A percentile compares a stretch with the other conserved stretches of the same genome.
phyloP scores from a whole-genome alignment of 1,284 basidiomycete species.

The Sanghuangporus baumii region DNA sequence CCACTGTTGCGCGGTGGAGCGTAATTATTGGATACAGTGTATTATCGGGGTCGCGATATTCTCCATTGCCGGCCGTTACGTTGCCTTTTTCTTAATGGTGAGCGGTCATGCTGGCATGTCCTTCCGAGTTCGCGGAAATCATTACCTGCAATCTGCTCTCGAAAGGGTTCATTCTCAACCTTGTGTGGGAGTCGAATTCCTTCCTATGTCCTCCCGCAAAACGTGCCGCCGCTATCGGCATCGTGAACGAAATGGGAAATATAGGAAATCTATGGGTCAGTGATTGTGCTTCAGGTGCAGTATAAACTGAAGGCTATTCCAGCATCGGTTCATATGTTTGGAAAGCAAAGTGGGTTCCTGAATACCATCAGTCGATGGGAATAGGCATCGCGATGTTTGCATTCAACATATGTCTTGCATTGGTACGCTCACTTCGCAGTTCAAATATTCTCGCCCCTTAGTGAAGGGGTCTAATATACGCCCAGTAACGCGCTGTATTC shows the following conservation, averaged over 20 bases:
- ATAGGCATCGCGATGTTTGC: slow-evolving; percentile 29
- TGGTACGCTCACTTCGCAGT: slow-evolving; percentile 19
- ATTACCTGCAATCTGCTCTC: not conserved
- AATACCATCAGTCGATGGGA: slow-evolving; percentile 34
- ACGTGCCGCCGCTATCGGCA: slow-evolving; percentile 41
- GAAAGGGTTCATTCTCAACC: slow-evolving; percentile 41
- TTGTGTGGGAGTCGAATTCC: slow-evolving; percentile 59
- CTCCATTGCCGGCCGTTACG: slow-evolving; percentile 50
- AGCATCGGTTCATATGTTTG: slow-evolving; percentile 35
- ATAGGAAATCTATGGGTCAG: slow-evolving; percentile 26
- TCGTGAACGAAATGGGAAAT: slow-evolving; percentile 37
- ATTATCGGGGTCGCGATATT: slow-evolving; percentile 53
- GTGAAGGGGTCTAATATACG: not conserved
- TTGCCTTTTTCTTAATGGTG: slow-evolving; percentile 59
- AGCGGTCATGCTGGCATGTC: not conserved
- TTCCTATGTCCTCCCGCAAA: slow-evolving; percentile 61
- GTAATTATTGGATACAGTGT: slow-evolving; percentile 50
- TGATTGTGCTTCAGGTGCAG: slow-evolving; percentile 12
- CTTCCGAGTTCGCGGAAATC: not conserved
- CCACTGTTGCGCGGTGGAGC: slow-evolving; percentile 59
- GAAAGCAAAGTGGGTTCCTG: slow-evolving; percentile 34
- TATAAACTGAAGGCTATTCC: not conserved
- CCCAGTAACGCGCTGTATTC: slow-evolving; percentile 28
- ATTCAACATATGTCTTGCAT: slow-evolving; percentile 25
- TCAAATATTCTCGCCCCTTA: not conserved